Conservation (phyloP, 1,284 basidiomycete species). For the Ustilago sp. region DNA sequence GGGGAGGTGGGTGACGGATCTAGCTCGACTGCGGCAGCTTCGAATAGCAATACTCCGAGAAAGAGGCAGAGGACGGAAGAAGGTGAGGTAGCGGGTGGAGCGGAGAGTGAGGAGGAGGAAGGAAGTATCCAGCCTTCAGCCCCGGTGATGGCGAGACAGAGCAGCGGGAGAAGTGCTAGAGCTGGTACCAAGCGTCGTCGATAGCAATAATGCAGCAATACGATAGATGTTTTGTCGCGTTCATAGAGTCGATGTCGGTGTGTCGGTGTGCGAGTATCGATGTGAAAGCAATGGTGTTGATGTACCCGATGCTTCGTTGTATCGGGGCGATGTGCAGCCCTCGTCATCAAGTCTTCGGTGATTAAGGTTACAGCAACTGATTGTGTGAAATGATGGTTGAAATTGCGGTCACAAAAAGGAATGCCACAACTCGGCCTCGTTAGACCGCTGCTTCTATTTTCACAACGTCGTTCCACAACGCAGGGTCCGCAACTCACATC, state of each 20-base stretch:
- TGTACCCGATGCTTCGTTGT: not conserved
- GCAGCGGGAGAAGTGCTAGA: not conserved
- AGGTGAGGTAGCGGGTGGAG: conserved; percentile 28
- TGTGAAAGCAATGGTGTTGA: not conserved
- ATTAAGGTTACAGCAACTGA: too few relatives aligned
- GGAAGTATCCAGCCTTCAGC: conserved; percentile 37
- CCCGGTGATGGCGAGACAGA: not conserved
- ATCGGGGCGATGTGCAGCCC: not conserved
- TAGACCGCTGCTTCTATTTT: not conserved
- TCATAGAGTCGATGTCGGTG: not conserved
- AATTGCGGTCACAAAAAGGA: not conserved
- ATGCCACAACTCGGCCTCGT: not conserved
- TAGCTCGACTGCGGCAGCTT: conserved; percentile 7
- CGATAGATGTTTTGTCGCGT: not conserved
- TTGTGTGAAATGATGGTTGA: not conserved
- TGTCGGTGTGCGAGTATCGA: not conserved
- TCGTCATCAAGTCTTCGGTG: too few relatives aligned
- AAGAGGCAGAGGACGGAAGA: conserved; percentile 46
- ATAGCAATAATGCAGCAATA: conserved; percentile 4
- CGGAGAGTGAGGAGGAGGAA: conserved; percentile 47
- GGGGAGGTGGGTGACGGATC: conserved; percentile 36
- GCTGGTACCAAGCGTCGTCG: conserved; percentile 29
- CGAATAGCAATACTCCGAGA: conserved; percentile 45
- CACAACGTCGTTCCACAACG: not conserved
- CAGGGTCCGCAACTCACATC: not conserved